Evolutionary conservation across 495 filamentous ascomycete genomes (phyloP), one percentile per base, ranked within the genome.

Genomic region (Melanomma pulvis-pyrius): DNA sequence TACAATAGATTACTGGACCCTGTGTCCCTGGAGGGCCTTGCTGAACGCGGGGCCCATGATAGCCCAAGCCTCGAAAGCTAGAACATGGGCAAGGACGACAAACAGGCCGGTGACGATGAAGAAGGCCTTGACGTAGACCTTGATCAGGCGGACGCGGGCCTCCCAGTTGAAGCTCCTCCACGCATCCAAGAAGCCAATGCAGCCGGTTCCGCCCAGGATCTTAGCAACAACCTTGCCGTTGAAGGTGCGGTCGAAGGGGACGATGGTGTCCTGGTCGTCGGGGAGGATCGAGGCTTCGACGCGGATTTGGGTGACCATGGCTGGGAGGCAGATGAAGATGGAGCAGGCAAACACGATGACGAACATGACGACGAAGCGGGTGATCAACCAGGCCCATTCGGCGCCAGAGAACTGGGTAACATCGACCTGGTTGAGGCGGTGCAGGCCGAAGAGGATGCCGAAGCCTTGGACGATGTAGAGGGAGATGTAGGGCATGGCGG

Each of bases 171-270:
- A 89, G 26, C 83, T 88, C 51, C 77, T 81, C 86, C 90, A 88
- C 0, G 90, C 91, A 67, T 92, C 88, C 29, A 82, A 73, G 73
- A 93, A 82, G 48, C 84, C 84, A 58, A 90, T 80, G 65, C 81
- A 83, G 70, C 89, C 88, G 73, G 82, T 84, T 57, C 90, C 91
- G 62, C 86, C 88, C 7, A 91, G 78, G 48, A 89, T 82, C 22
- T 82, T 84, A 22, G 73, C 63, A 30, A 68, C 69, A 41, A 76
- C 56, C 70, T 79, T 79, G 48, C 50, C 72, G 53, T 81, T 85
- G 63, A 90, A 90, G 50, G 81, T 84, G 52, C 87, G 84, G 77
- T 92, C 90, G 57, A 92, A 91, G n/a, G 87, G 85, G 49, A 92
- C 86, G 63, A 92, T 90, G 2, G 85, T 82, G 74, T 92, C 86